These are phyloP conservation scores for Penicillium sp. DNA, from an alignment of 2,329 filamentous ascomycete species.

Conservation along the genomic window DNA sequence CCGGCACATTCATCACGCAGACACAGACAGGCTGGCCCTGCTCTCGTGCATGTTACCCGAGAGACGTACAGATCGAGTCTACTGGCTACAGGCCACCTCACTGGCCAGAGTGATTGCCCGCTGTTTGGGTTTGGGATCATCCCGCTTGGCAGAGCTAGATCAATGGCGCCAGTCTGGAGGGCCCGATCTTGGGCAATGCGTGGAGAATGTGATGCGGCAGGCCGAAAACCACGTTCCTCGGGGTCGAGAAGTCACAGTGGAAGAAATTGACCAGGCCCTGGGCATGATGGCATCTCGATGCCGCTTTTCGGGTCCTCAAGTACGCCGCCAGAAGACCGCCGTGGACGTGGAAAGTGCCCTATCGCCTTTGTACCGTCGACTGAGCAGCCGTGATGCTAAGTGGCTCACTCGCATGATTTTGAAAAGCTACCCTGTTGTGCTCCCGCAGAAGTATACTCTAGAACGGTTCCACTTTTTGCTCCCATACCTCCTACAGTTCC, in stretches of 20 bases:
- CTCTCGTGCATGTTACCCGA: slow-evolving; percentile 74
- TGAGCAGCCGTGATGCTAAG: slow-evolving; percentile 69
- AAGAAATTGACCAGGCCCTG: slow-evolving; percentile 66
- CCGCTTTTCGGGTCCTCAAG: slow-evolving; percentile 63
- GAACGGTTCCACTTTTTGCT: slow-evolving; percentile 63
- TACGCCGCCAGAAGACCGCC: slow-evolving; percentile 45
- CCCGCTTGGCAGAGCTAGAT: slow-evolving; percentile 58
- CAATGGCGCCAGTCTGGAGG: slow-evolving; percentile 58
- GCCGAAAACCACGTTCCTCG: slow-evolving; percentile 49
- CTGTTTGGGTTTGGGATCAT: slow-evolving; percentile 60
- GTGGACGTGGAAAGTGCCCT: slow-evolving; percentile 48
- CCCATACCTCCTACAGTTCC: slow-evolving; percentile 64
- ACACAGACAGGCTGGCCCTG: slow-evolving; percentile 59
- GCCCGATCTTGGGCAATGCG: slow-evolving; percentile 66
- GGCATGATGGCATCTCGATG: slow-evolving; percentile 63
- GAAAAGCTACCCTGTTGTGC: slow-evolving; percentile 65
- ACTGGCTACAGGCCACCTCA: slow-evolving; percentile 58
- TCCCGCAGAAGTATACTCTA: slow-evolving; percentile 57
- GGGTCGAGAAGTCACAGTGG: slow-evolving; percentile 55
- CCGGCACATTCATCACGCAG: slow-evolving; percentile 52
- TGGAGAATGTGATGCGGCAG: slow-evolving; percentile 59
- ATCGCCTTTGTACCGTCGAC: slow-evolving; percentile 53
- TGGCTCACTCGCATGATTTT: slow-evolving; percentile 80
- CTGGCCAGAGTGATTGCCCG: slow-evolving; percentile 65
- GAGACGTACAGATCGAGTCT: slow-evolving; percentile 71